Evolutionary conservation across 2,329 filamentous ascomycete genomes (phyloP).

Genomic region (Anisogramma anomala): DNA sequence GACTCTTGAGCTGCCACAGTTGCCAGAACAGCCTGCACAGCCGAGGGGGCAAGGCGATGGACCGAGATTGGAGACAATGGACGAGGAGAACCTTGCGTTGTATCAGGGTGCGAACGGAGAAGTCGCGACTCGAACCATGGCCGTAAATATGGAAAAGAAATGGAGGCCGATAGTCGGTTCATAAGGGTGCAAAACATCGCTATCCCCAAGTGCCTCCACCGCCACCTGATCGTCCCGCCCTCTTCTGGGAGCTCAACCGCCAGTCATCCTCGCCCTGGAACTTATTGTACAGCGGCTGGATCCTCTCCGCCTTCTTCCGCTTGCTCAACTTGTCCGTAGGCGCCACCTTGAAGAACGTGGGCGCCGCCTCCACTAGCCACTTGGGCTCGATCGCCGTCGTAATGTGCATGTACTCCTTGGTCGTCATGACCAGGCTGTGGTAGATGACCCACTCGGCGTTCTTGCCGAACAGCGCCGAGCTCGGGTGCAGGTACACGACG

Average conservation of each 20-base stretch:
- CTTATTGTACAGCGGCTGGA: slow-evolving; percentile 89
- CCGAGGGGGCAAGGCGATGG: too few species aligned
- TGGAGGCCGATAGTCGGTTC: too few species aligned
- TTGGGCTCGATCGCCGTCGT: slow-evolving; percentile 91
- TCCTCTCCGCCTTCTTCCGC: slow-evolving; percentile 85
- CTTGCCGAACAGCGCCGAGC: slow-evolving; percentile 86
- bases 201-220: slow-evolving; percentile 88
- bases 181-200: too few species aligned
- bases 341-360: slow-evolving; percentile 97
- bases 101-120: too few species aligned
- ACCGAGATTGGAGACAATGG: too few species aligned
- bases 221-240: slow-evolving; percentile 70
- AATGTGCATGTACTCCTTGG: slow-evolving; percentile 96
- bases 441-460: slow-evolving; percentile 95
- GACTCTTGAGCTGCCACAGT: too few species aligned
- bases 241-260: slow-evolving; percentile 79
- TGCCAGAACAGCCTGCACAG: too few species aligned
- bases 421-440: slow-evolving; percentile 80
- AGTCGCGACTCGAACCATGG: too few species aligned
- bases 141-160: too few species aligned
- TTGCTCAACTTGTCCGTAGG: slow-evolving; percentile 78
- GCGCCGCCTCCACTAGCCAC: slow-evolving; percentile 88
- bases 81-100: too few species aligned
- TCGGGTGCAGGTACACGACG: slow-evolving; percentile 88
- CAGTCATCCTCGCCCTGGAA: slow-evolving; percentile 91